Percentiles rank a stretch among this genome's conserved stretches.
Conservation (phyloP, 2,329 filamentous ascomycete species). For the Cucurbitaria berberidis region DNA sequence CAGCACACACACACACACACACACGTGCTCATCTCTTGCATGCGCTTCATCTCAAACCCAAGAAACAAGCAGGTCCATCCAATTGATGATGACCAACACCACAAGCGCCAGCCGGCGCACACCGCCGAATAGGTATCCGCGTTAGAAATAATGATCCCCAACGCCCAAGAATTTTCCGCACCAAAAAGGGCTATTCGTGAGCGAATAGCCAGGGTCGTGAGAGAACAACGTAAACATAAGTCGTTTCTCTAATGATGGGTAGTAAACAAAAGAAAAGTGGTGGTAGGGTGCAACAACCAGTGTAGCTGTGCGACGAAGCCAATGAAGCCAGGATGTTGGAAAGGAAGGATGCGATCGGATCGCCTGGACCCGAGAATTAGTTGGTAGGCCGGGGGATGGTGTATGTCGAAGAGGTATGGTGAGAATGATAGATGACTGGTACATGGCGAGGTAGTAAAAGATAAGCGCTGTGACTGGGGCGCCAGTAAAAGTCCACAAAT, state of each 20-base stretch:
- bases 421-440: slow-evolving; percentile 9
- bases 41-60: slow-evolving; percentile 2
- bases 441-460: slow-evolving; percentile 9
- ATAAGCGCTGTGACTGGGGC: slow-evolving; percentile 26
- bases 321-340: slow-evolving; percentile 19
- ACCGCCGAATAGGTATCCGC: slow-evolving; percentile 36
- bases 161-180: slow-evolving; percentile 35
- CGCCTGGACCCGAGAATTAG: slow-evolving; percentile 45
- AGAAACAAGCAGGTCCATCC: slow-evolving; percentile 13
- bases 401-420: slow-evolving; percentile 8
- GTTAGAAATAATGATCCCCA: slow-evolving; percentile 18
- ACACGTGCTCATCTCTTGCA: slow-evolving; percentile 2
- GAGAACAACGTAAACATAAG: slow-evolving; percentile 31
- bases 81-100: slow-evolving; percentile 17
- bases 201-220: slow-evolving; percentile 24
- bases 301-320: slow-evolving; percentile 12
- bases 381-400: slow-evolving; percentile 21
- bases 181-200: slow-evolving; percentile 25
- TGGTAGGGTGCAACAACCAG: slow-evolving; percentile 6
- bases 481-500: slow-evolving; percentile 25
- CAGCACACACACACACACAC: background rate
- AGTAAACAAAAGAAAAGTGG: slow-evolving; percentile 32
- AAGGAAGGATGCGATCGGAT: slow-evolving; percentile 40
- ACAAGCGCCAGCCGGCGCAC: slow-evolving; percentile 33
- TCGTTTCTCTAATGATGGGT: slow-evolving; percentile 31